Evolutionary conservation across 2,329 filamentous ascomycete species (phyloP).

Genomic region (Ophiobolus disseminans): DNA sequence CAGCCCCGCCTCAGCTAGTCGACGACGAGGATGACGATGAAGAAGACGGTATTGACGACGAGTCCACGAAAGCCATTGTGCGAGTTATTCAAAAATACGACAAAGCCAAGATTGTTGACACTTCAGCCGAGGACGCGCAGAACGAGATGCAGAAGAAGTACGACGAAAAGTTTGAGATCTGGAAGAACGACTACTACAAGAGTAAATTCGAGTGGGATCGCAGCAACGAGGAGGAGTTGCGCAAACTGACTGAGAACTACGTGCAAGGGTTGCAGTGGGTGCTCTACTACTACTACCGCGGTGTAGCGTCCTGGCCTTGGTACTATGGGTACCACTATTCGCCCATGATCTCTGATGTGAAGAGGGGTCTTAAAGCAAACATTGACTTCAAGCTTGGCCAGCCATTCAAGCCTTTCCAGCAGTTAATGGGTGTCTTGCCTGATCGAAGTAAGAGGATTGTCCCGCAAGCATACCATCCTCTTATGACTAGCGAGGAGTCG

Average conservation of each 20-base stretch:
- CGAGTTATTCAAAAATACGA: conserved; percentile 91
- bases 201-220: conserved; percentile 90
- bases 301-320: conserved; percentile 98
- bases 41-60: conserved; percentile 77
- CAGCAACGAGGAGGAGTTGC: conserved; percentile 80
- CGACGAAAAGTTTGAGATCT: conserved; percentile 84
- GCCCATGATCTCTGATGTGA: conserved; percentile 95
- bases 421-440: conserved; percentile 96
- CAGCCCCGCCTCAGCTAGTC: conserved; percentile 62
- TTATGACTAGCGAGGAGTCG: conserved; percentile 90
- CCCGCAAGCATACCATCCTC: conserved; percentile 80
- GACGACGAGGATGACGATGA: conserved; percentile 65
- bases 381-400: conserved; percentile 93
- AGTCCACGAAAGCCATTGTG: conserved; percentile 80
- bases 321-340: conserved; percentile 97
- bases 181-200: conserved; percentile 94
- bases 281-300: conserved; percentile 95
- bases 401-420: conserved; percentile 93
- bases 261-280: conserved; percentile 98
- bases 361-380: conserved; percentile 83
- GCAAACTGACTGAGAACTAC: conserved; percentile 89
- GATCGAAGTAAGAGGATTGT: conserved; percentile 98
- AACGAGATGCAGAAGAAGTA: conserved; percentile 83
- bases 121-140: conserved; percentile 79
- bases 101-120: conserved; percentile 82